Evolutionary conservation across 2,329 filamentous ascomycete genomes (phyloP), one percentile per base, ranked within the genome.

Genomic region (Aspergillus pseudonomiae): DNA sequence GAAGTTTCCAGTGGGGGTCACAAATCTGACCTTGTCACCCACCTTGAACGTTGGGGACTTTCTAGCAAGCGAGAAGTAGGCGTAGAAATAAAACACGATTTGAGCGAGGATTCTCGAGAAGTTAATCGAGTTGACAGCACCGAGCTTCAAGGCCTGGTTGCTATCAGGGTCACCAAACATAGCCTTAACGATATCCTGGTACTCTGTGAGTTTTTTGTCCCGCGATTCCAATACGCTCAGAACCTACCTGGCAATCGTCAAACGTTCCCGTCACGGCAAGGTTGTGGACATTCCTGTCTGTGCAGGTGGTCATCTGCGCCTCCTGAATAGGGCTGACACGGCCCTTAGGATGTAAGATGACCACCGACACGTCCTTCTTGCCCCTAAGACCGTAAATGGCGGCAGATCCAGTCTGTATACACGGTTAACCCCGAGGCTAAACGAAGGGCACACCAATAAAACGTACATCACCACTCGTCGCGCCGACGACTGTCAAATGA

Each of bases 51-150:
- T 78, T 0, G 85, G 74, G 4, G 87, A 62, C 55, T 62, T 86
- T 57, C 85, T 82, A 65, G 84, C 85, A 39, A 99, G 88, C 16
- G 89, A 83, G 80, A 97, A 97, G 84, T 98, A 98, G 14, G 95
- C 89, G 79, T 95, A 85, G 83, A 97, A 96, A 84, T 97, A 99
- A 85, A 97, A 98, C 65, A 92, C 93, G 68, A 96, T 97, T 82
- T 99, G 95, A 14, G 95, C 94, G 43, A 99, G 86, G 70, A 99
- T 98, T 71, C 95, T 87, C 2, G 94, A 91, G 87, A 91, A 97
- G 82, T 98, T 98, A 82, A 98, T 98, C 53, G 91, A 95, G 83
- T 98, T 98, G 70, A 98, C 93, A 50, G 95, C 94, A 46, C 91
- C 94, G 50, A 98, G 89, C 70, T 92, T 93, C 74, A 94, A 88